A percentile compares a stretch with the other conserved stretches of the same genome.
Conservation (phyloP, 2,329 filamentous ascomycete genomes). For the Aspergillus sp. region DNA sequence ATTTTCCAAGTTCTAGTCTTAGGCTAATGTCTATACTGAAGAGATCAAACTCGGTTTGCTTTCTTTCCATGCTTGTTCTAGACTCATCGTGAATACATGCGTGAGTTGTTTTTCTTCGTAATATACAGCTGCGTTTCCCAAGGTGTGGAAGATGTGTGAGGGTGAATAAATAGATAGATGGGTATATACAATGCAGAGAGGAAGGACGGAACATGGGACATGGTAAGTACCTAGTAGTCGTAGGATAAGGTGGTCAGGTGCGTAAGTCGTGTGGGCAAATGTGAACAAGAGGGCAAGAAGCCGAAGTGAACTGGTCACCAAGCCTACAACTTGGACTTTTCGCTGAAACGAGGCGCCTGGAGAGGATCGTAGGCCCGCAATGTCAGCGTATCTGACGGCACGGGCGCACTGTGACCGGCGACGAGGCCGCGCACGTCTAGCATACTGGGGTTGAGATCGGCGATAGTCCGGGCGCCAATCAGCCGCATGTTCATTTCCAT, state of each 20-base stretch:
- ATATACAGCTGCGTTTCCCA: neutral
- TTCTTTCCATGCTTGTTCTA: neutral
- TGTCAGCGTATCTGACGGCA: constrained; percentile 63
- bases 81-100: neutral
- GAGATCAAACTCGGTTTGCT: neutral
- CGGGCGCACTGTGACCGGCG: constrained; percentile 56
- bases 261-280: too few species aligned
- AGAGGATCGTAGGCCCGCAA: constrained; percentile 58
- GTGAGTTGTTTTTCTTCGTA: neutral
- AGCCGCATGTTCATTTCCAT: constrained; percentile 99
- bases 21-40: neutral
- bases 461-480: constrained; percentile 73
- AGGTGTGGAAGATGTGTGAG: neutral
- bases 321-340: constrained; percentile 47
- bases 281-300: neutral
- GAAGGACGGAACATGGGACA: neutral
- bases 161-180: neutral
- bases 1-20: neutral
- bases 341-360: constrained; percentile 47
- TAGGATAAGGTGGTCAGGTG: neutral
- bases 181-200: neutral
- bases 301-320: neutral
- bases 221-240: neutral
- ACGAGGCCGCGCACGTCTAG: constrained; percentile 72
- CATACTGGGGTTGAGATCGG: constrained; percentile 76